Base-by-base conservation (phyloP, 1,284 basidiomycete genomes). In the Polyporus tsugae region DNA sequence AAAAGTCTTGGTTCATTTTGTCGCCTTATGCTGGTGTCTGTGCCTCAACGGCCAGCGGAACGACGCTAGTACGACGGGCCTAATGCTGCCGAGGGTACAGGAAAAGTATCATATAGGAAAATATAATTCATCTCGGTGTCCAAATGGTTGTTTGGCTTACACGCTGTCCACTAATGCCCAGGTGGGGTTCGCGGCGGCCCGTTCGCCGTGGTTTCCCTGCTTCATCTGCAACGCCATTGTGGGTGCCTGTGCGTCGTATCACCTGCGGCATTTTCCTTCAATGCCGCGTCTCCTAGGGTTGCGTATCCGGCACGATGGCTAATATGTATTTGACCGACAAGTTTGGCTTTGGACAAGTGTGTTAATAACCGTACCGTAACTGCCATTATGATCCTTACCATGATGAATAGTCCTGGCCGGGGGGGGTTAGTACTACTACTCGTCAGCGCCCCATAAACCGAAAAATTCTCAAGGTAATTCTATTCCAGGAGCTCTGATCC, bases 301-400 rank as follows among this genome's bases (percentile, higher is more conserved):
- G 85, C 71, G 77, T 90, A n/a, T 67, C 72, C 10, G 89, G 87
- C 11, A 85, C 86, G 2, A 72, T 87, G 33, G 72, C 82, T 2
- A 89, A 90, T 72, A 84, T 91, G 0, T 83, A 81, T 59, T 70
- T 91, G n/a, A 86, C 83, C 0, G 85, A 89, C 53, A 83, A 79
- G 52, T 72, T 89, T 22, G 88, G 88, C 0, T 89, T 91, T 72
- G 91, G 90, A 88, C n/a, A 87, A 78, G 88, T 87, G 67, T 44
- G 75, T 63, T 62, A 25, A 17, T 17, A 41, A 29, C 25, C 7
- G 4, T 29, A n/a, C 19, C 38, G 25, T 6, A 15, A 1, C 1
- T 6, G 29, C 13, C 13, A 41, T 6, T 6, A 4, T 3, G 5
- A 13, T n/a, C 60, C 19, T 6, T 17, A 39, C 29, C 10, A 58